Percentiles rank a stretch among this genome's conserved stretches.
These are phyloP conservation scores for Arthrobotrys entomopaga DNA, from an alignment of 2,329 filamentous ascomycete genomes.

Conservation along the genomic window DNA sequence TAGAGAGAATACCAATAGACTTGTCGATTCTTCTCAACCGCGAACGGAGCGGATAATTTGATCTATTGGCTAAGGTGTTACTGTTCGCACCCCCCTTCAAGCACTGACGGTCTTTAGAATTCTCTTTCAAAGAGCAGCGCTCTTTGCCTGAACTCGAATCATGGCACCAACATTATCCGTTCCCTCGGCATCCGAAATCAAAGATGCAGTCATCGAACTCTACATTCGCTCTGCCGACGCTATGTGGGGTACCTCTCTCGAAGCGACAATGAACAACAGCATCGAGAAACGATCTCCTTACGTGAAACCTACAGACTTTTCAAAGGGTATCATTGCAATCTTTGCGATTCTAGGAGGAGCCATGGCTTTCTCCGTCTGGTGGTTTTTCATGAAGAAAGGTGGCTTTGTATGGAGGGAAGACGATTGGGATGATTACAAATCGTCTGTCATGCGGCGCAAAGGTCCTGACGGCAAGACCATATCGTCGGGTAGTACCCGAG, in stretches of 20 bases:
- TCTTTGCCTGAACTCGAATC: constrained; percentile 30
- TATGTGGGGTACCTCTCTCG: constrained; percentile 12
- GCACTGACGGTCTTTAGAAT: constrained; percentile 39
- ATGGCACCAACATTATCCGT: constrained; percentile 38
- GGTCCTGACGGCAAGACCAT: constrained; percentile 67
- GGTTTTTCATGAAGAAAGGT: constrained; percentile 99
- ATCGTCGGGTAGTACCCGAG: constrained; percentile 52
- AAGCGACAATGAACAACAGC: constrained; percentile 31
- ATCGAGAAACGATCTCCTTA: constrained; percentile 50
- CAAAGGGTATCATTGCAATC: constrained; percentile 77
- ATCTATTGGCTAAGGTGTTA: constrained; percentile 8
- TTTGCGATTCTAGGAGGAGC: constrained; percentile 84
- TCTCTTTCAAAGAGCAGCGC: constrained; percentile 24
- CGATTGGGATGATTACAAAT: constrained; percentile 99
- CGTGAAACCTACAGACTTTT: constrained; percentile 56
- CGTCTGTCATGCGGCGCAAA: constrained; percentile 81
- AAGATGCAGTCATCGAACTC: constrained; percentile 29
- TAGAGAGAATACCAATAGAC: not conserved
- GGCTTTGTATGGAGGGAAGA: constrained; percentile 85
- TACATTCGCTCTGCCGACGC: constrained; percentile 41
- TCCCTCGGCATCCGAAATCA: constrained; percentile 31
- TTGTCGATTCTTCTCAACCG: not conserved
- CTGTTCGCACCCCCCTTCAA: constrained; percentile 10
- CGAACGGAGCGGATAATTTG: not conserved
- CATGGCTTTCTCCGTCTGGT: constrained; percentile 80